Base-by-base conservation (phyloP, 768 basidiomycete species). In the Kwoniella europaea region DNA sequence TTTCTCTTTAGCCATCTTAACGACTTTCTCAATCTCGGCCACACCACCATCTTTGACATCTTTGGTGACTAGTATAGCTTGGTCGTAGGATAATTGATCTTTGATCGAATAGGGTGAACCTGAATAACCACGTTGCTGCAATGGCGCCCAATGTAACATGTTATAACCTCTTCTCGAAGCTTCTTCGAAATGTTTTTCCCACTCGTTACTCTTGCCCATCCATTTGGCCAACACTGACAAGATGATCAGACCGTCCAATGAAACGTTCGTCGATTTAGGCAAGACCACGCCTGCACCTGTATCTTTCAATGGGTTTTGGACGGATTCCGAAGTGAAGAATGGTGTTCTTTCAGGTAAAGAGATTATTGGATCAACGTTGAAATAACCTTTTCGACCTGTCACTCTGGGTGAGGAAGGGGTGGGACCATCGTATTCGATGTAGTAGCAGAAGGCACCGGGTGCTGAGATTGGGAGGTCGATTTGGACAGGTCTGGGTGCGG, bases 391-490 rank as follows among this genome's bases (percentile, higher is more conserved):
- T 62, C 92, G 88, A 60, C 94, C 93, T 74, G 89, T 90, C 69
- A 91, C 83, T 68, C 94, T 89, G 63, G 88, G 67, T 22, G 72
- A 65, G 24, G 41, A 60, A 18, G 74, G 65, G n/a, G 71, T 74
- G 6, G 80, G 71, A 16, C 76, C 74, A 54, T 79, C 79, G 80
- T 97, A 94, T 84, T 98, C 95, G 56, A 99, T 86, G 90, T 91
- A 97, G 84, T 92, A 98, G 66, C 91, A 88, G 85, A 98, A 99
- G 0, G 95, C 94, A 65, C 97, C 97, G 0, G 97, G 93, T 72
- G 94, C 93, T 3, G 93, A 94, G 85, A 99, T 98, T 60, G 94
- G 94, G 9, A 99, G 87, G 85, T 98, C 94, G 53, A 98, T 89
- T 74, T 92, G 90, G 69, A 99, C 92, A 16, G 96, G 91, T 79